Conservation (phyloP, 192 early-diverging fungal genomes). For the Coemansia sp. region DNA sequence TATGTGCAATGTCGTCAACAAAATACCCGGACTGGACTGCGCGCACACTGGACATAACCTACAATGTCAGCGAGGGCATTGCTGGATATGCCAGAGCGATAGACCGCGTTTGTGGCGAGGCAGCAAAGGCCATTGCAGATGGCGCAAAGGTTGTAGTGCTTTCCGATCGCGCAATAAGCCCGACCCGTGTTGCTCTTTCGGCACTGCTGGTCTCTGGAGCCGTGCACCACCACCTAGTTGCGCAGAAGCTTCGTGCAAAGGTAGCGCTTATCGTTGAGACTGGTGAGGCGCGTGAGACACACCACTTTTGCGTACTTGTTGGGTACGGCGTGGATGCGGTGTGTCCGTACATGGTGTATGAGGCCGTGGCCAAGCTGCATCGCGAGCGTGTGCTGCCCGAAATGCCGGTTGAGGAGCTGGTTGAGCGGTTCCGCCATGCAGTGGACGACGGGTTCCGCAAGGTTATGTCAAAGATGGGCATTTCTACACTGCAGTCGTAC, state of each 20-base stretch:
- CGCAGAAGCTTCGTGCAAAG: slow-evolving; percentile 82
- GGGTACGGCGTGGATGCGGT: slow-evolving; percentile 96
- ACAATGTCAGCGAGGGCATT: slow-evolving; percentile 70
- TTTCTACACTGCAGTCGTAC: slow-evolving; percentile 95
- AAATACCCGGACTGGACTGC: slow-evolving; percentile 71
- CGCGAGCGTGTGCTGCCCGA: slow-evolving; percentile 72
- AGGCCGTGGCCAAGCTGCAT: slow-evolving; percentile 86
- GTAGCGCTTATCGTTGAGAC: slow-evolving; percentile 90
- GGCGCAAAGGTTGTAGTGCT: slow-evolving; percentile 83
- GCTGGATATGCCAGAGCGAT: slow-evolving; percentile 75
- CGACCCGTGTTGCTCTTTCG: slow-evolving; percentile 78
- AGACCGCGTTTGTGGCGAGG: slow-evolving; percentile 87
- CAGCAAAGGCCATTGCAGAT: slow-evolving; percentile 72
- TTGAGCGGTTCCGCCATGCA: slow-evolving; percentile 84
- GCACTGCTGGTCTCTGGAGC: slow-evolving; percentile 86
- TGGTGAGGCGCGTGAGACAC: slow-evolving; percentile 93
- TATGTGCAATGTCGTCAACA: slow-evolving; percentile 65
- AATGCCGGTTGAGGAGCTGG: slow-evolving; percentile 62
- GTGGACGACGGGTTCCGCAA: slow-evolving; percentile 94
- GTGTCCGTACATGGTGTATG: slow-evolving; percentile 91
- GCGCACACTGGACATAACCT: slow-evolving; percentile 83
- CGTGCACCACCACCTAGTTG: slow-evolving; percentile 92
- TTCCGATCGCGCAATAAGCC: slow-evolving; percentile 68
- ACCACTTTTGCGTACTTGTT: slow-evolving; percentile 93
- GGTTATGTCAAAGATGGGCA: slow-evolving; percentile 99